phyloP scores from a whole-genome alignment of 169 alveolate species.

The Eimeria tenella region DNA sequence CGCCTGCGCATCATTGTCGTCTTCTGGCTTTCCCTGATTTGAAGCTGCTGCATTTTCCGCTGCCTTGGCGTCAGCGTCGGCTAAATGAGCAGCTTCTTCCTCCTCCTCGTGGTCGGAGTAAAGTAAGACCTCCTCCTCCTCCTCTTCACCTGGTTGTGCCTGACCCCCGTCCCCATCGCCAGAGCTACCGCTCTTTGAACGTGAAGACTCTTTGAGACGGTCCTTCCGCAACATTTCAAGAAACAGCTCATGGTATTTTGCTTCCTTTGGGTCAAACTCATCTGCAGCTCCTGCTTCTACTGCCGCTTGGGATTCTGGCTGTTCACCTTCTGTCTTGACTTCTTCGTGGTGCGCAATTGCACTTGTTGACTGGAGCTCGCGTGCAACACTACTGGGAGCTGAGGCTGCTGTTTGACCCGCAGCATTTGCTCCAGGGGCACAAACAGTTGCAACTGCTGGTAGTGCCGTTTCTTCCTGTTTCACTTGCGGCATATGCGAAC shows the following conservation, averaged over 20 bases:
- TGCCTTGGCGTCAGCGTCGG: conserved; percentile 25
- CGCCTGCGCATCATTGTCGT: conserved; percentile 41
- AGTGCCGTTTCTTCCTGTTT: conserved; percentile 8
- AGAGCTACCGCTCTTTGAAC: background rate
- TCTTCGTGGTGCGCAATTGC: background rate
- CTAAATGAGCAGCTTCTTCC: conserved; percentile 56
- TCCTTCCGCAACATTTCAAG: conserved; percentile 71
- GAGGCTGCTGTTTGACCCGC: conserved; percentile 25
- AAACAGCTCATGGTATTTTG: conserved; percentile 68
- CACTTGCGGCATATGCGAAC: background rate
- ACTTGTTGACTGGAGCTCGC: background rate
- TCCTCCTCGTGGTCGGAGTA: conserved; percentile 67
- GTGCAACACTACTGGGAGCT: background rate
- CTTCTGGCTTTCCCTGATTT: conserved; percentile 42
- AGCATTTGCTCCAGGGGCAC: conserved; percentile 8
- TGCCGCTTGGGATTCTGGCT: background rate
- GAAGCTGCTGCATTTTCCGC: conserved; percentile 1
- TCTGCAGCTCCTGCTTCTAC: conserved; percentile 29
- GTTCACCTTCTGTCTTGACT: conserved; percentile 40
- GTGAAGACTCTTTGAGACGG: conserved; percentile 11
- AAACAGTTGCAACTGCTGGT: background rate
- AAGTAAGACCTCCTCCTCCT: conserved; percentile 68
- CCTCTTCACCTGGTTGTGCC: conserved; percentile 28
- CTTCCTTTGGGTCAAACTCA: conserved; percentile 73
- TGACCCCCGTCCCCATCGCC: background rate